Evolutionary conservation across 768 basidiomycete species (phyloP), one percentile per base, ranked within the genome.

Genomic region (Xerocomellus intermedius): DNA sequence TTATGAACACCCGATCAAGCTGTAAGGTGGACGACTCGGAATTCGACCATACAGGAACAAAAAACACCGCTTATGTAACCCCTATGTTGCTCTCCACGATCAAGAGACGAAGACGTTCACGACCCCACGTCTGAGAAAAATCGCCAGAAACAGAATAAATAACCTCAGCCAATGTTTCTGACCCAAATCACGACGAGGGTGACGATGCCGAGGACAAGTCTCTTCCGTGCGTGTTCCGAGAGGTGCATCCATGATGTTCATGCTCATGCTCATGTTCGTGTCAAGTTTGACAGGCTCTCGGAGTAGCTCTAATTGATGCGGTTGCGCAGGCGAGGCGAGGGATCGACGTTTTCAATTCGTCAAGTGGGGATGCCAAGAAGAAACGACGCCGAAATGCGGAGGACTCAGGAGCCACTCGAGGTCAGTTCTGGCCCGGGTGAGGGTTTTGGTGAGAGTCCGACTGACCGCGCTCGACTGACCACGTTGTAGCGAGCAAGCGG

Each of bases 291-390:
- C 56, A 91, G 90, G 50, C 72, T 96, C 26, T 82, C 89, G 59
- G 93, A 96, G 50, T 79, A 98, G 17, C 82, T 96, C 39, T 89
- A 94, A 59, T 73, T 97, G 26, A 81, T 92, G 43, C 93, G 86
- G 66, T 74, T 95, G 26, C 80, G 85, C 48, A 82, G 64, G 67
- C 81, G 30, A 76, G 90, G 52, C 82, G 86, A 64, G 96, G 95
- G 2, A 97, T 98, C 48, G 94, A 97, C 61, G 81, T 84, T 2
- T 77, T 84, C 45, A 94, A 88, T 65, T 75, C 98, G 14, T 91
- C 86, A 68, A 85, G 87, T 58, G 96, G 95, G 0, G 94, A 93
- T 64, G 78, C 69, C 9, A 87, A 82, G 74, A 88, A 83, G 77
- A 87, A 82, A 74, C 81, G 80, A 66, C 84, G 85, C 66, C 74